Conservation (phyloP, 2,329 filamentous ascomycete genomes). For the Scytalidium lignicola region DNA sequence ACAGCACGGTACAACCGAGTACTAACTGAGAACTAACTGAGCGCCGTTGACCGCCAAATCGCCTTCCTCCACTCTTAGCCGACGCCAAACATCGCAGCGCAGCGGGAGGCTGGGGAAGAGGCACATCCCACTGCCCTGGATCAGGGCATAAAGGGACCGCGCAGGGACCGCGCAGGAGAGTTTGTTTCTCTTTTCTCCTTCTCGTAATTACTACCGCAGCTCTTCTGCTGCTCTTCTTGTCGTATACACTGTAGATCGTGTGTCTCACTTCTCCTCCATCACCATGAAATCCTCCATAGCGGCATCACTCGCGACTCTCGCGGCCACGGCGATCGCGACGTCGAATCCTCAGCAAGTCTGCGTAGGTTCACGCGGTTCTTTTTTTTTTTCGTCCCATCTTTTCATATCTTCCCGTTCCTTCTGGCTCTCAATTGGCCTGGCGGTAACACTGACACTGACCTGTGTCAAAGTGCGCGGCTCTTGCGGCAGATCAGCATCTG, state of each 20-base stretch:
- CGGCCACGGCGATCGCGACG: neutral
- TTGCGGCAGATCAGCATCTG: conserved; percentile 19
- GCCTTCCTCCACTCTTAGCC: too few relatives aligned
- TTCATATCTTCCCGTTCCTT: neutral
- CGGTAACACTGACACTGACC: conserved; percentile 7
- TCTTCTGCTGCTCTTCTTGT: too few relatives aligned
- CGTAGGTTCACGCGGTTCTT: neutral
- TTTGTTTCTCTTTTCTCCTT: neutral
- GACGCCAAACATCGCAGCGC: too few relatives aligned
- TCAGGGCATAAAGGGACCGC: neutral
- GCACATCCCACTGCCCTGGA: neutral
- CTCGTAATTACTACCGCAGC: neutral
- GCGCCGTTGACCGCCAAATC: too few relatives aligned
- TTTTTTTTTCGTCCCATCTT: neutral
- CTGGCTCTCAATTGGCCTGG: neutral
- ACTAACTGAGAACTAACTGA: too few relatives aligned
- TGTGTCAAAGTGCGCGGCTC: conserved; percentile 21
- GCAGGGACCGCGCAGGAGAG: neutral
- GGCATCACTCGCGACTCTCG: conserved; percentile 1
- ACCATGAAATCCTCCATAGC: conserved; percentile 1
- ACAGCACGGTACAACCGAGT: too few relatives aligned
- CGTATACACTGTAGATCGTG: too few relatives aligned
- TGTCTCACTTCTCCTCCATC: neutral
- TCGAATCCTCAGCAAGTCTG: neutral
- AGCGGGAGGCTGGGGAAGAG: neutral